Evolutionary conservation across 768 basidiomycete species (phyloP).

Genomic region (Leccinum rimulosum): DNA sequence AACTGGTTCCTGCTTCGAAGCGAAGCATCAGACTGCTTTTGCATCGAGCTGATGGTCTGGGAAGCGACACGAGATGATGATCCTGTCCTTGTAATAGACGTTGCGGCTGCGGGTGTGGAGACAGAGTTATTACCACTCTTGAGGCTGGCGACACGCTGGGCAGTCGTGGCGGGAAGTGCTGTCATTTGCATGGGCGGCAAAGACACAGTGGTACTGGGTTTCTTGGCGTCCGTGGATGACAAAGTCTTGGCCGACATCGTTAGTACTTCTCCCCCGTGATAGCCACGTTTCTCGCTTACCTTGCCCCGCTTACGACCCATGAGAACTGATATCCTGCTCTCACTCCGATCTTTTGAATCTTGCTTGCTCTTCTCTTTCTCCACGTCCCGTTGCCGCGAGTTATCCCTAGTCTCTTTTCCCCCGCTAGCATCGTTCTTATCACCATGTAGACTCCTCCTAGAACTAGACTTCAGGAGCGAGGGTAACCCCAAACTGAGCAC

Average conservation of each 20-base stretch:
- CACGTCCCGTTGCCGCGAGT: slow-evolving; percentile 37
- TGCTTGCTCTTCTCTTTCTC: slow-evolving; percentile 63
- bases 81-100: slow-evolving; percentile 39
- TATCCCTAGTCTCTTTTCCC: slow-evolving; percentile 56
- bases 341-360: slow-evolving; percentile 79
- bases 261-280: slow-evolving; percentile 5
- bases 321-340: slow-evolving; percentile 83
- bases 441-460: slow-evolving; percentile 74
- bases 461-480: slow-evolving; percentile 83
- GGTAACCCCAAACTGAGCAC: slow-evolving; percentile 79
- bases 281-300: slow-evolving; percentile 45
- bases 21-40: slow-evolving; percentile 82
- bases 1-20: slow-evolving; percentile 72
- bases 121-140: slow-evolving; percentile 52
- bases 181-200: slow-evolving; percentile 91
- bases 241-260: slow-evolving; percentile 54
- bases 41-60: slow-evolving; percentile 83
- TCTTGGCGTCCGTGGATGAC: slow-evolving; percentile 79
- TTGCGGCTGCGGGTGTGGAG: slow-evolving; percentile 40
- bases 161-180: slow-evolving; percentile 76
- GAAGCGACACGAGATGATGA: slow-evolving; percentile 68
- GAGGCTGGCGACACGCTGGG: slow-evolving; percentile 81
- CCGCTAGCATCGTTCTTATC: slow-evolving; percentile 41
- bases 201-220: slow-evolving; percentile 62
- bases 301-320: slow-evolving; percentile 91